phyloP scores from a whole-genome alignment of 352 stramenopile genomes.

The Globisporangium cederbergense region DNA sequence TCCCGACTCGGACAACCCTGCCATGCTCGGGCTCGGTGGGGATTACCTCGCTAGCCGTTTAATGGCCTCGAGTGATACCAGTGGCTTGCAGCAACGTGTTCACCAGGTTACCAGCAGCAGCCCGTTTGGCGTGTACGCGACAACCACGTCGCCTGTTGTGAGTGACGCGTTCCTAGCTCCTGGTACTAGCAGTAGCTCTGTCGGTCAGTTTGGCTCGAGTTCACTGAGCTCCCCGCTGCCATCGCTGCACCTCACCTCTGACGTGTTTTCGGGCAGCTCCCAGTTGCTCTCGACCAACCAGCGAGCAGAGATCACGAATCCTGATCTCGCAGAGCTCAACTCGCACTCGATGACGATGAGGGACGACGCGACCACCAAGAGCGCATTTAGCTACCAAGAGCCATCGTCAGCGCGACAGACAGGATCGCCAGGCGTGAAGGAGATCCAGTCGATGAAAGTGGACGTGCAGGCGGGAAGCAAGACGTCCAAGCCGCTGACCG shows the following conservation, averaged over 20 bases:
- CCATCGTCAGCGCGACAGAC: not conserved
- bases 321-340: slow-evolving; percentile 62
- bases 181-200: not conserved
- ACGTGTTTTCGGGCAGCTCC: slow-evolving; percentile 19
- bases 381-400: not conserved
- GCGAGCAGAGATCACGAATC: slow-evolving; percentile 32
- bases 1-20: slow-evolving; percentile 6
- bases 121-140: slow-evolving; percentile 6
- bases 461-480: slow-evolving; percentile 30
- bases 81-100: not conserved
- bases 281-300: slow-evolving; percentile 12
- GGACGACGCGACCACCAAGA: not conserved
- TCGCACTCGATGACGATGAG: slow-evolving; percentile 61
- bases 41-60: slow-evolving; percentile 7
- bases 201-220: slow-evolving; percentile 25
- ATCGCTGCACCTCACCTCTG: slow-evolving; percentile 22
- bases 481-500: slow-evolving; percentile 10
- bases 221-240: slow-evolving; percentile 24
- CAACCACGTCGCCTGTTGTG: not conserved
- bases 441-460: slow-evolving; percentile 22
- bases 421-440: slow-evolving; percentile 1
- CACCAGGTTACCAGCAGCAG: slow-evolving; percentile 2
- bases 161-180: slow-evolving; percentile 18
- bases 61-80: slow-evolving; percentile 2
- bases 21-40: slow-evolving; percentile 4